Percentiles rank a stretch among this genome's conserved stretches.
phyloP scores from a whole-genome alignment of 2,329 filamentous ascomycete species.

The Penicillium sp. region DNA sequence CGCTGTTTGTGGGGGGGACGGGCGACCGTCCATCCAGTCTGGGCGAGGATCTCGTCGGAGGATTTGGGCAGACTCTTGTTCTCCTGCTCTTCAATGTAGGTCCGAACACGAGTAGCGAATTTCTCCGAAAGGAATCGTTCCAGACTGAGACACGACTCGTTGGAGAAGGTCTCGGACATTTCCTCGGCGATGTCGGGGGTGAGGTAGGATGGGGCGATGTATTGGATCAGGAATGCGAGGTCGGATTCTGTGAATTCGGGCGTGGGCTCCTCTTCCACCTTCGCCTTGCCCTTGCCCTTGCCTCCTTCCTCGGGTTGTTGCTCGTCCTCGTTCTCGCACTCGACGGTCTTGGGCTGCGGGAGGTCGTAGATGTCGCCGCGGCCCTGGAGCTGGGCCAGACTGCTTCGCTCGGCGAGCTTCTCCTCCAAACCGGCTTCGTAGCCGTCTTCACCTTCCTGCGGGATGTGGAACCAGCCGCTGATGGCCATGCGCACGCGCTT shows the following conservation, averaged over 20 bases:
- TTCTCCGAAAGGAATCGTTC: conserved; percentile 68
- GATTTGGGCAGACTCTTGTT: conserved; percentile 35
- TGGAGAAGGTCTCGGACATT: conserved; percentile 67
- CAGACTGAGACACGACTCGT: conserved; percentile 75
- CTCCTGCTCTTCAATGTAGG: conserved; percentile 62
- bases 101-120: conserved; percentile 61
- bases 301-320: conserved; percentile 33
- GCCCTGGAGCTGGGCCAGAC: conserved; percentile 83
- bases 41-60: conserved; percentile 51
- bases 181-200: conserved; percentile 84
- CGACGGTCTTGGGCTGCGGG: conserved; percentile 56
- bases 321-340: conserved; percentile 35
- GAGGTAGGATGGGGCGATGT: conserved; percentile 80
- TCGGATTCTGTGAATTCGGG: conserved; percentile 68
- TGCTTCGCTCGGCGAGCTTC: conserved; percentile 77
- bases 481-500: conserved; percentile 81
- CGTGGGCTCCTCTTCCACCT: conserved; percentile 45
- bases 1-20: conserved; percentile 91
- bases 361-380: conserved; percentile 83
- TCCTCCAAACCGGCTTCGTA: conserved; percentile 82
- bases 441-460: conserved; percentile 85
- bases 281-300: conserved; percentile 32
- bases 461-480: conserved; percentile 98
- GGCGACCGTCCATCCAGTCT: conserved; percentile 63
- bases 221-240: conserved; percentile 80